Evolutionary conservation across 2,329 filamentous ascomycete genomes (phyloP), one percentile per base, ranked within the genome.

Genomic region (Colletotrichum phormii): DNA sequence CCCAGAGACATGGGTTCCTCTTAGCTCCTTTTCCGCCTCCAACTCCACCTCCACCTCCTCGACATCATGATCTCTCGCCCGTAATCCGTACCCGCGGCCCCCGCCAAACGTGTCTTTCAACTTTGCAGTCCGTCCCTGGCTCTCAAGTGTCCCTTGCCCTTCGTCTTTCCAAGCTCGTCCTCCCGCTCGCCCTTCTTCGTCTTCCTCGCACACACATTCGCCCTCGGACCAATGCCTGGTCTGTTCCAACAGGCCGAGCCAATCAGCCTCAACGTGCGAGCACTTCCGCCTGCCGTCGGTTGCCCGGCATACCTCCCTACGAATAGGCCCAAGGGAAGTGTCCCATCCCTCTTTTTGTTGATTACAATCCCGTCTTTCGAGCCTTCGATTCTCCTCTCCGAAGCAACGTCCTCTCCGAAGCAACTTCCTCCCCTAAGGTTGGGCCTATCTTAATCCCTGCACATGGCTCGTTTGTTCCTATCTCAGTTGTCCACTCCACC

Each of bases 241-340:
- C 69, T 60, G 66, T 72, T 64, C 53, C 18, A 62, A 60, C n/a
- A n/a, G 59, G 54, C 70, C 70, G 65, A 69, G 64, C 58, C 31
- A 49, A 46, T 26, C 31, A 24, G 18, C 35, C 64, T 59, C 59
- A 63, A 35, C 51, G 57, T 26, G n/a, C 59, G 58, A 49, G 59
- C 60, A 53, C 59, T 24, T 42, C 54, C 65, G 42, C 26, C 37
- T 57, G 31, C 15, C 26, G 26, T 53, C 22, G 15, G 58, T 61
- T 46, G 35, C 58, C 58, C 35, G 42, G 26, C 42, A 63, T 53
- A 13, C 29, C 8, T 35, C 2, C 1, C n/a, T 37, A 59, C 57
- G 12, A 7, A 59, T 4, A 24, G 58, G 58, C 18, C 24, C 54
- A 29, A 26, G n/a, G 49, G 12, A 66, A 35, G 13, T 51, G 37